A percentile compares a stretch with the other conserved stretches of the same genome.
Conservation (phyloP, 768 basidiomycete species). For the Clitopilus passeckerianus region DNA sequence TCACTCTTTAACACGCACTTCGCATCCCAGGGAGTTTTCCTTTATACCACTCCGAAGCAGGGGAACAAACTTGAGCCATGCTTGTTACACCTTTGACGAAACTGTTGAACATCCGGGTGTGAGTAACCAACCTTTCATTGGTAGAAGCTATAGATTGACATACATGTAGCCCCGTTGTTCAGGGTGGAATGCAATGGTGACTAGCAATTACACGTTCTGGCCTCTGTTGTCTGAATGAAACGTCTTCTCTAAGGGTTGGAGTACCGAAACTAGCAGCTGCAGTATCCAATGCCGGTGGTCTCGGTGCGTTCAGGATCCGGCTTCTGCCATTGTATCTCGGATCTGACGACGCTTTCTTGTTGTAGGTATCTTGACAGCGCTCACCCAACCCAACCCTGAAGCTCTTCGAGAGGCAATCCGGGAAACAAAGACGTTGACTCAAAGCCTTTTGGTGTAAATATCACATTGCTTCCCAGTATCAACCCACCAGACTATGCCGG, state of each 20-base stretch:
- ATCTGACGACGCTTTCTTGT: neutral
- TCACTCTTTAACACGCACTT: neutral
- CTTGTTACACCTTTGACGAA: constrained; percentile 58
- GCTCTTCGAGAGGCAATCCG: constrained; percentile 76
- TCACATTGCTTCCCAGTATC: constrained; percentile 85
- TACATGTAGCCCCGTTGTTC: constrained; percentile 62
- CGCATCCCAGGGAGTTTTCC: neutral
- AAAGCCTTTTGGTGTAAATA: constrained; percentile 82
- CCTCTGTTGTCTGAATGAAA: neutral
- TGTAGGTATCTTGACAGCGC: constrained; percentile 75
- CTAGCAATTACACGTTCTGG: neutral
- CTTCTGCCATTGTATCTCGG: neutral
- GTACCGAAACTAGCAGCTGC: constrained; percentile 70
- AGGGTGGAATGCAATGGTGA: constrained; percentile 92
- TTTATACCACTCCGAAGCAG: neutral
- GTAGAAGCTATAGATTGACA: neutral
- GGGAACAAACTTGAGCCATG: constrained; percentile 16
- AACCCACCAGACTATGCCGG: constrained; percentile 89
- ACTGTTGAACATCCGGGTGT: constrained; percentile 65
- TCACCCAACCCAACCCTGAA: constrained; percentile 84
- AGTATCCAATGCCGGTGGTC: constrained; percentile 78
- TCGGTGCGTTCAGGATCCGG: constrained; percentile 40
- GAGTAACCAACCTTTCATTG: constrained; percentile 16
- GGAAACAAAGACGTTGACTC: constrained; percentile 67
- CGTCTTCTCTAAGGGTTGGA: constrained; percentile 65